A percentile compares a stretch with the other conserved stretches of the same genome.
Conservation (phyloP, 768 basidiomycete genomes). For the Pisolithus sp. region DNA sequence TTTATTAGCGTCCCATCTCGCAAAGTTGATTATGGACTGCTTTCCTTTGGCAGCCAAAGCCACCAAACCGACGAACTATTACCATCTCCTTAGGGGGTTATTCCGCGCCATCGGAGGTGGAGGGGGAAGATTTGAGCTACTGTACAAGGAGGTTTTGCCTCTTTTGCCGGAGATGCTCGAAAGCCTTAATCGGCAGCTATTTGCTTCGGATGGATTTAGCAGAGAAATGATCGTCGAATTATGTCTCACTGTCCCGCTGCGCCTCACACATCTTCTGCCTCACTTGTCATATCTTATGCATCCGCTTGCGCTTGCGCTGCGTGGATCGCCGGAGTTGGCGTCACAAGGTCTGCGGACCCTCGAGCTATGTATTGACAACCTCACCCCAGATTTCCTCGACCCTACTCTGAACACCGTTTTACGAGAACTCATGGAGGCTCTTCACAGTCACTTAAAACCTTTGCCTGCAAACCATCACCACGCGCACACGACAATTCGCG, state of each 20-base stretch:
- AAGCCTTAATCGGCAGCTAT: constrained; percentile 83
- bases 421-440: constrained; percentile 88
- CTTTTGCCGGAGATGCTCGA: constrained; percentile 97
- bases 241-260: constrained; percentile 92
- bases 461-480: constrained; percentile 84
- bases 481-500: constrained; percentile 91
- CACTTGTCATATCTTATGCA: constrained; percentile 95
- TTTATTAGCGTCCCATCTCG: constrained; percentile 88
- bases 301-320: constrained; percentile 85
- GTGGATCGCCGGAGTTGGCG: constrained; percentile 82
- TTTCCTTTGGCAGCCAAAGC: constrained; percentile 93
- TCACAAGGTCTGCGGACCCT: constrained; percentile 94
- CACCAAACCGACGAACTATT: constrained; percentile 86
- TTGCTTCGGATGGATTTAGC: constrained; percentile 72
- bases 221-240: constrained; percentile 96
- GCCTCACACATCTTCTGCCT: constrained; percentile 91
- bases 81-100: constrained; percentile 83
- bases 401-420: constrained; percentile 91
- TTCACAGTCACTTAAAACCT: constrained; percentile 87
- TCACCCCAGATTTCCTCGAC: constrained; percentile 96
- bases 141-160: constrained; percentile 95
- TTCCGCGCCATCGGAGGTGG: constrained; percentile 92
- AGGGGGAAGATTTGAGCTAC: constrained; percentile 85
- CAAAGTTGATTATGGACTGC: constrained; percentile 91
- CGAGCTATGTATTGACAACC: constrained; percentile 98